Base-by-base conservation (phyloP, 2,329 filamentous ascomycete genomes). In the Fusarium sulawesiense region DNA sequence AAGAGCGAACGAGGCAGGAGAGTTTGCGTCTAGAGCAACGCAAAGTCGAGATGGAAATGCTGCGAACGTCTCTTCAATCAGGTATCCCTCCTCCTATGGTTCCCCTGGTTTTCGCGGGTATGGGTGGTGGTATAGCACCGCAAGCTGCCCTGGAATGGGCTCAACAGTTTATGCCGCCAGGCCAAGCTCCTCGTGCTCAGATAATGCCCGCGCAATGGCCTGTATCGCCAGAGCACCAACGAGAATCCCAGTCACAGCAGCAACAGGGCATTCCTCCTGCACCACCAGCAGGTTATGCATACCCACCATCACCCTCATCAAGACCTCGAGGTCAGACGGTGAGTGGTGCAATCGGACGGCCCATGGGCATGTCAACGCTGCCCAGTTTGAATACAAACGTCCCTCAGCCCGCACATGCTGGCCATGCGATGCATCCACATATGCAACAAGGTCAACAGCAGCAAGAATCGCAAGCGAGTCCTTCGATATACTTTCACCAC, bases 401-500 rank as follows among this genome's bases (percentile, higher is more conserved):
- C 32, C 79, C 81, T 18, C 80, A 81, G 40, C 78, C 78, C 18
- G 75, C 69, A 29, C 73, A 76, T 34, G 65, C 48, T 51, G 47
- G 66, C 47, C 56, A 79, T 30, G 68, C 76, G 34, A 79, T 83
- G 73, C 77, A 83, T 65, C 75, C 81, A 75, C 86, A 85, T 79
- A 85, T 82, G 76, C 87, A 84, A 75, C 87, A 84, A 76, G 84
- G 82, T 41, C 86, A 88, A 57, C 56, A 85, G 32, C 66, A 87
- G 63, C 88, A 91, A 71, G 88, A 89, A 34, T 25, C 68, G 14
- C 73, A 75, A 68, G 86, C 89, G 20, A 93, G 92, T 42, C 89
- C 91, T 1, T 92, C 91, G 23, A 92, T 97, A 49, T 96, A 93
- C 79, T 97, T 97, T 78, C 93, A 97, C 77, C 93, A 97, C 78